Base-by-base conservation (phyloP, 441 rosid genomes). In the Croton laevigatus region DNA sequence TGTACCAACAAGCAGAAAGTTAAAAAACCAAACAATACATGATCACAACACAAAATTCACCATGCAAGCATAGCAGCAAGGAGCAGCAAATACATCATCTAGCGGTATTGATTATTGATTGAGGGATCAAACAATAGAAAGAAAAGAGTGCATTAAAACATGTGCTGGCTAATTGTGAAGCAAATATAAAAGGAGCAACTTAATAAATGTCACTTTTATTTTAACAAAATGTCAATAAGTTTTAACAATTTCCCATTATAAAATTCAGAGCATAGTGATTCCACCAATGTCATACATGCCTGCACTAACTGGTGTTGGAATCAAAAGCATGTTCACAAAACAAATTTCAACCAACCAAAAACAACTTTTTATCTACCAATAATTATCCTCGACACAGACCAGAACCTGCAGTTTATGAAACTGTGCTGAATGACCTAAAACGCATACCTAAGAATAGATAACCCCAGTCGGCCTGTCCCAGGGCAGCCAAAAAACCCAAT, bases 1-100 rank as follows among this genome's bases (percentile, higher is more conserved):
- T 70, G 62, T 45, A 75, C 27, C 69, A 78, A 71, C 69, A 78
- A 68, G 74, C 53, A 78, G 59, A 71, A 73, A 54, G 62, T 71
- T 67, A 66, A 53, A 53, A 44, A 58, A 66, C 48, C 9, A 48
- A 13, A 22, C 42, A 40, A 16, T 37, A 22, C 46, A 72, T 13
- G 61, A 40, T 66, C 4, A 23, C 36, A 16, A 13, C 45, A 42
- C 42, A 65, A 58, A 61, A 46, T 55, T 27, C 36, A 64, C 58
- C 45, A 53, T 4, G 4, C 2, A 45, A 42, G 22, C 12, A 23
- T 22, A 53, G 55, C 48, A 40, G 8, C 9, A 8, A 68, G 17
- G 55, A 40, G 3, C 0, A 3, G 2, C 22, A 0, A 12, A 27
- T 7, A 17, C n/a, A 58, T 13, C 0, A 58, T 22, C 17, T 32